Evolutionary conservation across 805 yeast species (phyloP).

Genomic region (Scheffersomyces spartinae): DNA sequence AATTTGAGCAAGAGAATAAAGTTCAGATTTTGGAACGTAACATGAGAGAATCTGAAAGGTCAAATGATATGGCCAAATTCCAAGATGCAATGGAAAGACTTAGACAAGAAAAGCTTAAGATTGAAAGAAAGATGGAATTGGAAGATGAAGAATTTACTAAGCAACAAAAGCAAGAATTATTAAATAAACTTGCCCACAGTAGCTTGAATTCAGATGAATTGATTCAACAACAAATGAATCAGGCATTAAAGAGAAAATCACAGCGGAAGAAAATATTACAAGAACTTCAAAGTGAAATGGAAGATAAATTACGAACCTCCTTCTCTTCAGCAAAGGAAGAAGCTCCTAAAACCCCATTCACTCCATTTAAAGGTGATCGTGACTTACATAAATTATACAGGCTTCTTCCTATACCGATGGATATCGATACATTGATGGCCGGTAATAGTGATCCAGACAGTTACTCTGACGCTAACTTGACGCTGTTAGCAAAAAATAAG

Average conservation of each 20-base stretch:
- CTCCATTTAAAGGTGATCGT: constrained; percentile 91
- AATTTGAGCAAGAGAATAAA: constrained; percentile 65
- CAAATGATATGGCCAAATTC: constrained; percentile 56
- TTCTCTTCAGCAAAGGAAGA: constrained; percentile 10
- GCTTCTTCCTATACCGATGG: constrained; percentile 20
- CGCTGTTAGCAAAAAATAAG: constrained; percentile 40
- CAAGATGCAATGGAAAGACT: constrained; percentile 43
- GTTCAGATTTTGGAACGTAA: constrained; percentile 69
- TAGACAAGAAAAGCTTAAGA: constrained; percentile 53
- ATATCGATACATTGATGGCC: constrained; percentile 16
- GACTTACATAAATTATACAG: constrained; percentile 41
- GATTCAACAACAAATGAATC: constrained; percentile 23
- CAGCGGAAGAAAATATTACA: constrained; percentile 28
- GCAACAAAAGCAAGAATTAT: constrained; percentile 29
- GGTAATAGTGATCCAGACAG: constrained; percentile 53
- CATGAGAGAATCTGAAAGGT: constrained; percentile 47
- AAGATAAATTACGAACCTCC: no score
- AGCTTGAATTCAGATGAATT: constrained; percentile 26
- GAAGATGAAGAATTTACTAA: constrained; percentile 29
- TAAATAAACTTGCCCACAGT: constrained; percentile 25
- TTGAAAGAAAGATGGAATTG: constrained; percentile 48
- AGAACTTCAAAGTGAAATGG: no score
- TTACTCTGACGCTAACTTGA: constrained; percentile 34
- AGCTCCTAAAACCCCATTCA: constrained; percentile 47
- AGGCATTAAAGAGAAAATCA: constrained; percentile 20